Percentiles rank a stretch among this genome's conserved stretches.
Evolutionary conservation across 352 stramenopile species (phyloP).

Genomic region (Globisporangium nunn): DNA sequence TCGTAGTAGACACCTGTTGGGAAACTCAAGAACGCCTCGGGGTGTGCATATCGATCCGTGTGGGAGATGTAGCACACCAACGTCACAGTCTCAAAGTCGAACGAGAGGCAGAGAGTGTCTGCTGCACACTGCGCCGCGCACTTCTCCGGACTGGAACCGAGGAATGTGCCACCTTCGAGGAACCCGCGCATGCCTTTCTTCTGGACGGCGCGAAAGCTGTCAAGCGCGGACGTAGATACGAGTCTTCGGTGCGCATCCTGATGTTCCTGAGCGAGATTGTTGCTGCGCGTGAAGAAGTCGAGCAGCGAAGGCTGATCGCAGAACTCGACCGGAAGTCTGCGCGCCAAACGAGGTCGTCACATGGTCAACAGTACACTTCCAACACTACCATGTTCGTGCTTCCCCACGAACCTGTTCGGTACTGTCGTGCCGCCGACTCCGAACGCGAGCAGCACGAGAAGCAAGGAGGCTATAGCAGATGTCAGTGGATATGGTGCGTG

Average conservation of each 20-base stretch:
- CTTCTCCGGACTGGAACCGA: conserved; percentile 16
- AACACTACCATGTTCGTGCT: background rate
- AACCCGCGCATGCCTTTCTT: conserved; percentile 49
- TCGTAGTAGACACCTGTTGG: conserved; percentile 70
- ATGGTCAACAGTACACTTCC: background rate
- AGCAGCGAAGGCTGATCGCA: background rate
- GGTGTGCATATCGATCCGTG: conserved; percentile 56
- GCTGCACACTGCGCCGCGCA: conserved; percentile 42
- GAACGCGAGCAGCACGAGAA: background rate
- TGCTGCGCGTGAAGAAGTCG: background rate
- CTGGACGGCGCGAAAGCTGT: conserved; percentile 30
- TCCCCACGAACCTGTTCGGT: background rate
- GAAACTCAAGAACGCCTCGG: conserved; percentile 59
- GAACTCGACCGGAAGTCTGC: background rate
- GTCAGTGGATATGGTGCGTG: background rate
- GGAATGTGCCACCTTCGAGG: conserved; percentile 45
- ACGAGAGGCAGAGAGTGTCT: conserved; percentile 58
- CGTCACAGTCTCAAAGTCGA: conserved; percentile 57
- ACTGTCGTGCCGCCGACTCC: background rate
- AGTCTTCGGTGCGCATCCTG: conserved; percentile 1
- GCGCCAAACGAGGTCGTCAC: background rate
- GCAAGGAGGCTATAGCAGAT: background rate
- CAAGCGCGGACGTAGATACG: conserved; percentile 10
- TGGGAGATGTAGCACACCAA: conserved; percentile 66
- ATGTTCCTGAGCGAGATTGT: background rate